Evolutionary conservation across 352 stramenopile species (phyloP).

Genomic region (Phytophthora idaei): DNA sequence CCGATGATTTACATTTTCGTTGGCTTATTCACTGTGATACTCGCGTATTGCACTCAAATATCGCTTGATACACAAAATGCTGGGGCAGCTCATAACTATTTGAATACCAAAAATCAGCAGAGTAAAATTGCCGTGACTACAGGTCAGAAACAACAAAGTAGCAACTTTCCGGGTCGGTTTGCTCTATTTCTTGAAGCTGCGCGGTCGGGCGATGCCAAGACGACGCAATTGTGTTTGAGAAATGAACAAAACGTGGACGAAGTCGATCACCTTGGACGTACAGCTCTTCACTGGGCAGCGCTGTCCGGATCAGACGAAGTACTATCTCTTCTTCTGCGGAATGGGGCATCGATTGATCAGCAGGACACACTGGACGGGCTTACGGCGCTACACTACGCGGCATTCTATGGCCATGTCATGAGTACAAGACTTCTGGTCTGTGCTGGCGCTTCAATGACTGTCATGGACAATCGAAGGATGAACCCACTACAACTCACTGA

Average conservation of each 20-base stretch:
- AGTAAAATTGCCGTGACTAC: conserved; percentile 66
- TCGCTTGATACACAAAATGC: conserved; percentile 60
- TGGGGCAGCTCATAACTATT: conserved; percentile 59
- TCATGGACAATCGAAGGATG: conserved; percentile 63
- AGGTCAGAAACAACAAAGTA: conserved; percentile 22
- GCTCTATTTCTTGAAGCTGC: conserved; percentile 71
- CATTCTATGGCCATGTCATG: conserved; percentile 81
- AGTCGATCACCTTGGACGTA: conserved; percentile 65
- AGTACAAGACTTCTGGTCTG: conserved; percentile 61
- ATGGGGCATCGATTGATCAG: conserved; percentile 70
- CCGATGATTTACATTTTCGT: conserved; percentile 45
- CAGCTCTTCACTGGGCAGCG: conserved; percentile 70
- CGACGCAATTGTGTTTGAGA: conserved; percentile 62
- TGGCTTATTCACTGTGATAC: conserved; percentile 38
- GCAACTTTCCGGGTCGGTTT: conserved; percentile 57
- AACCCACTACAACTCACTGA: conserved; percentile 76
- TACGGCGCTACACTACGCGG: conserved; percentile 72
- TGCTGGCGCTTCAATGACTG: conserved; percentile 57
- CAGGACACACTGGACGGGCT: conserved; percentile 60
- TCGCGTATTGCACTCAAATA: conserved; percentile 65
- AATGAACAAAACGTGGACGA: conserved; percentile 68
- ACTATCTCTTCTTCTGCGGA: conserved; percentile 61
- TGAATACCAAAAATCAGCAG: conserved; percentile 42
- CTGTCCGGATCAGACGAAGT: conserved; percentile 65
- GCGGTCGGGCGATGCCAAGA: conserved; percentile 47